Conservation (phyloP, 2,329 filamentous ascomycete species). For the Botrytis porri region DNA sequence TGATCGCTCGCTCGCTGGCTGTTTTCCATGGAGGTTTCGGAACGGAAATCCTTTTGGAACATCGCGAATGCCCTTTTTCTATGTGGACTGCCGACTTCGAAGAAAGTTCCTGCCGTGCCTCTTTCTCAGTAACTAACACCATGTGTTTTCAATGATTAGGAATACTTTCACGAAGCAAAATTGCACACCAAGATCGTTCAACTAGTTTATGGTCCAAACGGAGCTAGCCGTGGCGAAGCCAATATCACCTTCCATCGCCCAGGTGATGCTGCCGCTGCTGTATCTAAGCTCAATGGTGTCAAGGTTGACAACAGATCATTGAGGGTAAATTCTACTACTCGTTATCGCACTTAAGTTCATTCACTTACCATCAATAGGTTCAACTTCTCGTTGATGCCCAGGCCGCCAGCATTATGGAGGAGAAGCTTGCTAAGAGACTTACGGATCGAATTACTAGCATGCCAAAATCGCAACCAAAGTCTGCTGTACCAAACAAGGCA, state of each 20-base stretch:
- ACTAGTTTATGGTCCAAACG: constrained; percentile 88
- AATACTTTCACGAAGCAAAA: constrained; percentile 80
- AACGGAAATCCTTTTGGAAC: constrained; percentile 1
- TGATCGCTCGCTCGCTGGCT: constrained; percentile 61
- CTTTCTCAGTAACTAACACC: constrained; percentile 63
- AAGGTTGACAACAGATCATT: constrained; percentile 87
- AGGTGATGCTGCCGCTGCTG: constrained; percentile 81
- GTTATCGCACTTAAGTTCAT: background rate
- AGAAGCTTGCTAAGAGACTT: constrained; percentile 61
- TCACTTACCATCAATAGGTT: constrained; percentile 54
- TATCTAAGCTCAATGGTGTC: constrained; percentile 79
- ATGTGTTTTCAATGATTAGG: constrained; percentile 63
- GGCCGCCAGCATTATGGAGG: constrained; percentile 59
- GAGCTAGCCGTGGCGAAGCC: constrained; percentile 86
- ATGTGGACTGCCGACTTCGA: constrained; percentile 34
- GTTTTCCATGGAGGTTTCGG: constrained; percentile 30
- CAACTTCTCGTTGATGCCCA: constrained; percentile 84
- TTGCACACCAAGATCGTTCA: constrained; percentile 48
- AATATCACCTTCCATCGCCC: constrained; percentile 81
- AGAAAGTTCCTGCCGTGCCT: constrained; percentile 35
- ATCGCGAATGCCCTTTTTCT: constrained; percentile 30
- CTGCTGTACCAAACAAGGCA: constrained; percentile 75
- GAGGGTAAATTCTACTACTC: constrained; percentile 73
- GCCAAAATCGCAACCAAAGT: constrained; percentile 75
- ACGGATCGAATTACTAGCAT: constrained; percentile 72